Evolutionary conservation across 768 basidiomycete species (phyloP).

Genomic region (Russula emetica): DNA sequence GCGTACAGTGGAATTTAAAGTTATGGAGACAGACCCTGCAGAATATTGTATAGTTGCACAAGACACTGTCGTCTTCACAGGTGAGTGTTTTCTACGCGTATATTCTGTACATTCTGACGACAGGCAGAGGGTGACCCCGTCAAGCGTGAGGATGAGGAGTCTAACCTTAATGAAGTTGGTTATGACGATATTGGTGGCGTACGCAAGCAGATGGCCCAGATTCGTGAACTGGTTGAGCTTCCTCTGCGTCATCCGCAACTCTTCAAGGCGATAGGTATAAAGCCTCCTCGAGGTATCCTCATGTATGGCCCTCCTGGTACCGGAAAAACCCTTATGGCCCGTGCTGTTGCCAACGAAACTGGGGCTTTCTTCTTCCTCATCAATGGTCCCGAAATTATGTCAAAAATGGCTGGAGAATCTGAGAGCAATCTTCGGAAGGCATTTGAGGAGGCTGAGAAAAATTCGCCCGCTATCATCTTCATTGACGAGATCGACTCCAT

Average conservation of each 20-base stretch:
- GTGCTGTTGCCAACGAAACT: conserved; percentile 98
- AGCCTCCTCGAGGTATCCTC: conserved; percentile 97
- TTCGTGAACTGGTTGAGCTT: conserved; percentile 97
- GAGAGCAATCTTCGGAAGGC: conserved; percentile 98
- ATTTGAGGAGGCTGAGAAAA: conserved; percentile 99
- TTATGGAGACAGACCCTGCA: conserved; percentile 95
- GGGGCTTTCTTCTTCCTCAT: conserved; percentile 99
- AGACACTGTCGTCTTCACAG: conserved; percentile 95
- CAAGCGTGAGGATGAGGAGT: conserved; percentile 98
- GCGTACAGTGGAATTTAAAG: conserved; percentile 98
- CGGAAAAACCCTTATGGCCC: conserved; percentile 99
- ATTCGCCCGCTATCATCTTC: conserved; percentile 99
- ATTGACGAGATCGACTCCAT: conserved; percentile 99
- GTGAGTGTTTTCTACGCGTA: conserved; percentile 36
- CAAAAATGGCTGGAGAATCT: conserved; percentile 99
- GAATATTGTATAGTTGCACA: conserved; percentile 99
- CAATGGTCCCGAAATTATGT: conserved; percentile 99
- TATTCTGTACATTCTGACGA: conserved; percentile 10
- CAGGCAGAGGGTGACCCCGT: conserved; percentile 90
- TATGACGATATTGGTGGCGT: conserved; percentile 99
- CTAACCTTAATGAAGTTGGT: conserved; percentile 92
- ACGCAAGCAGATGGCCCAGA: conserved; percentile 99
- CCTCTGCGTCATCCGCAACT: conserved; percentile 98
- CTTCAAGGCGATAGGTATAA: conserved; percentile 99
- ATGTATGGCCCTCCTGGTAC: conserved; percentile 99